These are phyloP conservation scores for Parathielavia appendiculata DNA, from an alignment of 495 filamentous ascomycete species.

Conservation along the genomic window DNA sequence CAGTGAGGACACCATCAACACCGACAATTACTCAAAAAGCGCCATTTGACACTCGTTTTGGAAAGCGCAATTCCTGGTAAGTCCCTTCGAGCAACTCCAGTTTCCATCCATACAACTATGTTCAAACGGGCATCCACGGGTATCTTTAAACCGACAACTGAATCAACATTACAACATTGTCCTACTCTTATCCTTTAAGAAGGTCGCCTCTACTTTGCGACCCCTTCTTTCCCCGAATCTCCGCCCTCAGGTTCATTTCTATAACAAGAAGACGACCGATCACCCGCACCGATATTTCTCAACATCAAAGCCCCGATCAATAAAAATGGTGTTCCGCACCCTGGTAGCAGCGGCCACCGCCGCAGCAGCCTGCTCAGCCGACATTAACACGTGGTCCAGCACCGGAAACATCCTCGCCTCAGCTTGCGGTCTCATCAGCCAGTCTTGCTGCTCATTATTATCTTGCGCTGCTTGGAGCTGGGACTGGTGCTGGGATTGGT, in stretches of 20 bases:
- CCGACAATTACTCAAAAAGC: too few species aligned
- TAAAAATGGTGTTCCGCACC: not conserved
- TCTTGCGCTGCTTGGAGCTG: not conserved
- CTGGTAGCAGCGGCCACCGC: not conserved
- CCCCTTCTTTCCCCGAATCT: not conserved
- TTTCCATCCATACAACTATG: too few species aligned
- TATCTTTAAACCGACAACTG: too few species aligned
- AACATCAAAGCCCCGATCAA: not conserved
- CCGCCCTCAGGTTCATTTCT: not conserved
- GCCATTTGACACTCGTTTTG: too few species aligned
- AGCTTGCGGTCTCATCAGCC: not conserved
- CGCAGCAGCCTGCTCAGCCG: slow-evolving; percentile 3
- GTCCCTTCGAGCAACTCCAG: too few species aligned
- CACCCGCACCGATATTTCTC: not conserved
- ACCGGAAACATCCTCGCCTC: slow-evolving; percentile 4
- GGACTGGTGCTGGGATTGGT: not conserved
- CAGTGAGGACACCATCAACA: too few species aligned
- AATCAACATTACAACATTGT: too few species aligned
- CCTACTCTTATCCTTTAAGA: too few species aligned
- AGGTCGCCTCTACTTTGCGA: too few species aligned
- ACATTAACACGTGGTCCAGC: slow-evolving; percentile 1
- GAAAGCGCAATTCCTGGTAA: too few species aligned
- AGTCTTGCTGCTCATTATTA: not conserved
- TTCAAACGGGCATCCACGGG: too few species aligned
- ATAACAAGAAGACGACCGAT: slow-evolving; percentile 7